phyloP scores from a whole-genome alignment of 1,284 basidiomycete genomes.

The Coniferiporia weirii region DNA sequence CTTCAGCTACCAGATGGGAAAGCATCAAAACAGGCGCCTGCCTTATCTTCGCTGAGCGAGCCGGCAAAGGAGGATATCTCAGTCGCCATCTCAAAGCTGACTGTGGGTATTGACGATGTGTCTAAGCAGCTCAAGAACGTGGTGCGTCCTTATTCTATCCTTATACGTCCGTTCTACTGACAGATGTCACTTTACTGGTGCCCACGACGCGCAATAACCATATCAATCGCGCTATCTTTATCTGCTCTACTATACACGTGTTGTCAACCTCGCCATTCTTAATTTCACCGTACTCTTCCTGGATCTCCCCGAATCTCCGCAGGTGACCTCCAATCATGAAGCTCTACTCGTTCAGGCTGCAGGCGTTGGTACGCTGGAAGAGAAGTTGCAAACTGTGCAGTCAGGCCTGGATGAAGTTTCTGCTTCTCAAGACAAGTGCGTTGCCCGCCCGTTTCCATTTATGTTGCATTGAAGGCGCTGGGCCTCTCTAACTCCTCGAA shows the following conservation, averaged over 20 bases:
- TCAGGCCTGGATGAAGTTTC: constrained; percentile 66
- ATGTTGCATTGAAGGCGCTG: background rate
- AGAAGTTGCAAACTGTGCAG: constrained; percentile 55
- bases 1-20: constrained; percentile 24
- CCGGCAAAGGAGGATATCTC: constrained; percentile 81
- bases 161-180: too few species aligned
- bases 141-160: constrained; percentile 40
- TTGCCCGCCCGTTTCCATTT: constrained; percentile 12
- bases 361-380: constrained; percentile 56
- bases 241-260: background rate
- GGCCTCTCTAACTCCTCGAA: constrained; percentile 17
- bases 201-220: too few species aligned
- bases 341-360: constrained; percentile 68
- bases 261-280: background rate
- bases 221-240: background rate
- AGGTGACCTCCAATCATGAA: constrained; percentile 73
- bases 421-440: constrained; percentile 66
- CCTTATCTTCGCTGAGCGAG: constrained; percentile 34
- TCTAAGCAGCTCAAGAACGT: constrained; percentile 81
- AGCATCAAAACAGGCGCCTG: constrained; percentile 24
- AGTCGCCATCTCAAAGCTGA: constrained; percentile 78
- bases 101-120: constrained; percentile 82
- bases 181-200: too few species aligned
- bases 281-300: background rate
- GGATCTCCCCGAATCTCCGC: background rate